Evolutionary conservation across 345 rosid species (phyloP), one percentile per base, ranked within the genome.

Genomic region (Capsella bursapastoris): DNA sequence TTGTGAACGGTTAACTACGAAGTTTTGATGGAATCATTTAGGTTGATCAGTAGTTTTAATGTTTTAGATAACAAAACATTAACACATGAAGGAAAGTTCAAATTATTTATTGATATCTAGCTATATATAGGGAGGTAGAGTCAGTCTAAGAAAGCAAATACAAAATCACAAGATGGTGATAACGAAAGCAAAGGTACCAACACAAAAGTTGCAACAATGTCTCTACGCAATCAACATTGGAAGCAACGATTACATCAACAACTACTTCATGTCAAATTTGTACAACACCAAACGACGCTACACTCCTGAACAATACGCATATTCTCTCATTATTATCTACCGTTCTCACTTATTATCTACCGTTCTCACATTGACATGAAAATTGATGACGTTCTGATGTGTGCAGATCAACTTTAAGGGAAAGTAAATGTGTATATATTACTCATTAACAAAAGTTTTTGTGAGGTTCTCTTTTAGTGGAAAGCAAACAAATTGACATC

Each of bases 171-270:
- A 47, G 47, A 45, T 0, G 12, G 82, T 79, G 4, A 70, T 82
- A 34, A 16, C 5, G 32, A 72, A 75, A n/a, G 57, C 79, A 8
- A 81, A 80, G 1, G 49, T 77, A 13, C 53, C 75, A 63, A 2
- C 22, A 51, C 2, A 74, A 7, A 74, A 52, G 55, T 64, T 86
- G 13, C 63, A 70, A 25, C 74, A 80, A 68, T 87, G 90, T 77
- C 72, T 84, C 14, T 83, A 84, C 61, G 25, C 70, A 12, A 78
- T 84, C 15, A 79, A 71, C 40, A 84, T 83, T 2, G 86, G 90
- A 45, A 79, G 59, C 70, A 83, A 82, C 7, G 90, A 86, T 60
- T 84, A 84, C 57, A 27, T 84, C 29, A 83, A 81, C 81, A 81
- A 86, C 62, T 86, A 84, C 57, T 86, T 86, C 76, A 29, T 73